These are phyloP conservation scores for Akanthomyces lecanii DNA, from an alignment of 2,329 filamentous ascomycete species.

Conservation along the genomic window DNA sequence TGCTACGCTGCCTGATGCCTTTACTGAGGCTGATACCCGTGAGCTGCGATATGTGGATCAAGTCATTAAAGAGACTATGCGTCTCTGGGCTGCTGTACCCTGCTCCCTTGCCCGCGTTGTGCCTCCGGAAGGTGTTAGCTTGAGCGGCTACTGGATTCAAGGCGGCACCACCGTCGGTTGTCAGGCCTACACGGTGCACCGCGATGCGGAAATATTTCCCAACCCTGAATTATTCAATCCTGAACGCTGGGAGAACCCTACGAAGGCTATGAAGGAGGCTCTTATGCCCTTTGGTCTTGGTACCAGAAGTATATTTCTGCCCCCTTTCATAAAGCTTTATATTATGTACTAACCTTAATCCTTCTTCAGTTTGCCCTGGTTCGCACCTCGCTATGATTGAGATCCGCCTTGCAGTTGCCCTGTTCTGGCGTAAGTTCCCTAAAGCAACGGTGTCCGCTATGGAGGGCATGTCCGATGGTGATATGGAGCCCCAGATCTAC, in stretches of 20 bases:
- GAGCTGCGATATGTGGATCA: slow-evolving; percentile 37
- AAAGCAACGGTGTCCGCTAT: slow-evolving; percentile 27
- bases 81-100: slow-evolving; percentile 39
- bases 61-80: slow-evolving; percentile 42
- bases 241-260: slow-evolving; percentile 35
- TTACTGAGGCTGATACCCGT: slow-evolving; percentile 20
- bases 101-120: slow-evolving; percentile 37
- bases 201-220: slow-evolving; percentile 36
- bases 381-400: slow-evolving; percentile 53
- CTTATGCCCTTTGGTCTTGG: slow-evolving; percentile 53
- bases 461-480: slow-evolving; percentile 32
- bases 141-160: slow-evolving; percentile 38
- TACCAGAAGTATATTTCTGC: slow-evolving; percentile 35
- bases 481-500: slow-evolving; percentile 32
- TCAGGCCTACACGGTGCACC: slow-evolving; percentile 45
- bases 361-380: no score
- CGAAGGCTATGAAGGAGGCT: slow-evolving; percentile 41
- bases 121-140: slow-evolving; percentile 34
- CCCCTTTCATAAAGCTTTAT: no score
- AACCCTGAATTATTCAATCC: slow-evolving; percentile 34
- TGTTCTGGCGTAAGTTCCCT: slow-evolving; percentile 48
- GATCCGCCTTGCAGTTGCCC: slow-evolving; percentile 45
- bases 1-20: slow-evolving; percentile 27
- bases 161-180: slow-evolving; percentile 36
- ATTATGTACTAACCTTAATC: no score